A percentile compares a stretch with the other conserved stretches of the same genome.
Conservation (phyloP, 371 early-diverging fungal species). For the Mucor circinelloides region DNA sequence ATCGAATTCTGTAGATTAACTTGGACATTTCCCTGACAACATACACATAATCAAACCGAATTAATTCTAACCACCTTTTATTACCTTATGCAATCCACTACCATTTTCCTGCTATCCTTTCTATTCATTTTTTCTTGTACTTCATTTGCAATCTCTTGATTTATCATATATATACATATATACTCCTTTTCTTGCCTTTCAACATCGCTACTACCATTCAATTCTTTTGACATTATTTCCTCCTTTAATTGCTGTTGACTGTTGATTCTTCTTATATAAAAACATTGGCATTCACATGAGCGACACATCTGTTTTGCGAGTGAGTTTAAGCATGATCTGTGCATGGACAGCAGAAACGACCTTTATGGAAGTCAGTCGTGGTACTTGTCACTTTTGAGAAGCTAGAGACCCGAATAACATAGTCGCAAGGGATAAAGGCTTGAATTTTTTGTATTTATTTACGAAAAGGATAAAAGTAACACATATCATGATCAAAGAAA, state of each 20-base stretch:
- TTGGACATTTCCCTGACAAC: not conserved
- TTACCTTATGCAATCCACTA: not conserved
- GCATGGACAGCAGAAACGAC: too few species aligned
- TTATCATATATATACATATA: not conserved
- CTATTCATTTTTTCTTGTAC: not conserved
- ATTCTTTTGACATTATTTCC: not conserved
- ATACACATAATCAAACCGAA: not conserved
- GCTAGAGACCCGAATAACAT: too few species aligned
- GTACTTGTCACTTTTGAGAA: too few species aligned
- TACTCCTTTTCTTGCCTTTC: not conserved
- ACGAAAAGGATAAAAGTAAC: too few species aligned
- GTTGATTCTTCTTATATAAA: not conserved
- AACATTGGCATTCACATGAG: not conserved
- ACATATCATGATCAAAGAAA: too few species aligned
- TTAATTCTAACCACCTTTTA: not conserved
- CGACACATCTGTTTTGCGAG: not conserved
- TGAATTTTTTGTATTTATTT: too few species aligned
- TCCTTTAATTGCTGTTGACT: not conserved
- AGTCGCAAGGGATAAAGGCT: too few species aligned
- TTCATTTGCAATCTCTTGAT: not conserved
- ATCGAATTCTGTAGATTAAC: conserved; percentile 3
- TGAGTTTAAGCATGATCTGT: not conserved
- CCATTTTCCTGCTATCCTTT: not conserved
- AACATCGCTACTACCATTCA: not conserved
- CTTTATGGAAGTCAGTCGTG: too few species aligned